Evolutionary conservation across 2,329 filamentous ascomycete genomes (phyloP).

Genomic region (Alternaria sp.): DNA sequence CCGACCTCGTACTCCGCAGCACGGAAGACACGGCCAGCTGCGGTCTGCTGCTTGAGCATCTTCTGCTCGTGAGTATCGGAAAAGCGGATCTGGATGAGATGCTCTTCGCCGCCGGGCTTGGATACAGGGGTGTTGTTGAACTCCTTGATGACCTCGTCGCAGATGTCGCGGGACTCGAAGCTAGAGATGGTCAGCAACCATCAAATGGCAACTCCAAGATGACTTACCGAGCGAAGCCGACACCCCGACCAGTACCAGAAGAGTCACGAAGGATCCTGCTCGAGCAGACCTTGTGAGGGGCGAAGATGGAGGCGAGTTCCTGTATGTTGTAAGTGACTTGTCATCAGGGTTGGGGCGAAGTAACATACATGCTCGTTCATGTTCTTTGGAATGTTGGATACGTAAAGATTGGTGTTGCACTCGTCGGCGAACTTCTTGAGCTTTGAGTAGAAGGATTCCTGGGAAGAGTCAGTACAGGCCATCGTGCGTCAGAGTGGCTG

Average conservation of each 20-base stretch:
- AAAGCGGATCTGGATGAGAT: conserved; percentile 90
- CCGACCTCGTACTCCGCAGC: conserved; percentile 81
- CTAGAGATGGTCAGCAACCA: conserved; percentile 56
- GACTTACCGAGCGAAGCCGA: conserved; percentile 91
- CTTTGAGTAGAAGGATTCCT: conserved; percentile 94
- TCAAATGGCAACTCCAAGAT: not conserved
- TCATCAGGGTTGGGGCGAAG: not conserved
- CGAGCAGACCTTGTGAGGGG: conserved; percentile 82
- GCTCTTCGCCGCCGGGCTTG: conserved; percentile 71
- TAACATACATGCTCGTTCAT: conserved; percentile 83
- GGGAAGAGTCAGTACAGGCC: conserved; percentile 21
- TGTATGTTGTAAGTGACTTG: conserved; percentile 44
- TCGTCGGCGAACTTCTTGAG: conserved; percentile 95
- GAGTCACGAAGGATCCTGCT: conserved; percentile 93
- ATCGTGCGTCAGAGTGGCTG: not conserved
- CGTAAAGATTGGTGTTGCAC: conserved; percentile 91
- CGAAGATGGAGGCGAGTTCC: conserved; percentile 80
- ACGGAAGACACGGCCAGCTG: conserved; percentile 92
- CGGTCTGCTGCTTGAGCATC: conserved; percentile 92
- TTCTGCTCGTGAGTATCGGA: conserved; percentile 97
- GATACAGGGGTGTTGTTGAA: conserved; percentile 74
- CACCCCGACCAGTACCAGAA: conserved; percentile 91
- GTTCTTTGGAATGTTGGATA: conserved; percentile 92
- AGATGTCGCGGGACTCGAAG: conserved; percentile 87
- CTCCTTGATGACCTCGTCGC: conserved; percentile 84